Conservation (phyloP, 1,284 basidiomycete genomes). For the Pholiota adiposa region DNA sequence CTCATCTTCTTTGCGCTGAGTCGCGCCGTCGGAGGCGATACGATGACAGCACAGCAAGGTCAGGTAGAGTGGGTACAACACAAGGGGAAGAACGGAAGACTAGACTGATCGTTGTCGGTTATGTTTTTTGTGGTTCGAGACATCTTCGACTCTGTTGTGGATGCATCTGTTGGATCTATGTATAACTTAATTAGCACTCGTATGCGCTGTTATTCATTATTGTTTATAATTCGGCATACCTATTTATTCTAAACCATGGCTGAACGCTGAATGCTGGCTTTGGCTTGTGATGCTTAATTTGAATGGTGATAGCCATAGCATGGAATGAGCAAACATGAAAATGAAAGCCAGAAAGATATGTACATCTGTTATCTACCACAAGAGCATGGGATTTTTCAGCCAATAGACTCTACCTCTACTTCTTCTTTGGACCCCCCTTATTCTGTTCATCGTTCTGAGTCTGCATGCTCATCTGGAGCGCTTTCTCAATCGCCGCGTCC, state of each 20-base stretch:
- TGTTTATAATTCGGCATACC: not conserved
- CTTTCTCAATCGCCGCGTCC: slow-evolving; percentile 57
- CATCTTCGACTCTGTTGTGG: no score
- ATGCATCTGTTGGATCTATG: no score
- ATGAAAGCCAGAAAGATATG: not conserved
- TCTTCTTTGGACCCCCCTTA: slow-evolving; percentile 37
- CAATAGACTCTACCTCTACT: slow-evolving; percentile 11
- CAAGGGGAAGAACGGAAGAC: slow-evolving; percentile 25
- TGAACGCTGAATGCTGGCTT: not conserved
- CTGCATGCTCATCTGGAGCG: slow-evolving; percentile 65
- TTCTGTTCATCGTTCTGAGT: slow-evolving; percentile 45
- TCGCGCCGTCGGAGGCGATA: slow-evolving; percentile 29
- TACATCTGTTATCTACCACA: not conserved
- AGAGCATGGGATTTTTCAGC: not conserved
- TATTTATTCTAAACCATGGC: no score
- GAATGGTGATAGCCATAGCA: not conserved
- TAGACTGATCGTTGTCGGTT: slow-evolving; percentile 22
- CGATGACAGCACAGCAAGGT: slow-evolving; percentile 4
- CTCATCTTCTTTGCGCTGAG: slow-evolving; percentile 34
- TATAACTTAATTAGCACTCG: not conserved
- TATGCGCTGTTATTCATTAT: no score
- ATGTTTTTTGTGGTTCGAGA: not conserved
- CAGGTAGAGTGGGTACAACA: slow-evolving; percentile 18
- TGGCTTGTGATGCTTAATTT: no score
- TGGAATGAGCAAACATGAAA: not conserved